A percentile compares a stretch with the other conserved stretches of the same genome.
phyloP scores from a whole-genome alignment of 2,329 filamentous ascomycete genomes.

The Sporothrix protearum region DNA sequence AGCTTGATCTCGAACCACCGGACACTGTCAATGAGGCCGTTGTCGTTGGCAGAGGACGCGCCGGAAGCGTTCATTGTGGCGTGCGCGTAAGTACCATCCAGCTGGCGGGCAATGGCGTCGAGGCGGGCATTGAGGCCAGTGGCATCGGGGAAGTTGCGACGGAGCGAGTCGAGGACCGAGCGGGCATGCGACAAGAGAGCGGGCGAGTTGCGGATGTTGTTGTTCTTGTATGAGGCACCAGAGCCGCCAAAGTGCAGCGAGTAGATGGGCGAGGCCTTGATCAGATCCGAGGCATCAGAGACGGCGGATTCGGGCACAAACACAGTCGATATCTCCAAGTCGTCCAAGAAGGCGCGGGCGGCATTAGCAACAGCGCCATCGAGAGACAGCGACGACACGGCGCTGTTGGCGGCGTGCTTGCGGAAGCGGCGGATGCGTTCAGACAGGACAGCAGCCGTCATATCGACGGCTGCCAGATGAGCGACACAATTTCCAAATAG shows the following conservation, averaged over 20 bases:
- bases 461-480: conserved; percentile 47
- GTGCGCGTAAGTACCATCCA: conserved; percentile 35
- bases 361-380: conserved; percentile 42
- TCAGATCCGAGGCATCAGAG: conserved; percentile 37
- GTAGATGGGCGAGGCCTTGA: conserved; percentile 43
- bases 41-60: conserved; percentile 20
- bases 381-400: conserved; percentile 25
- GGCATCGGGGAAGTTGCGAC: conserved; percentile 36
- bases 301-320: conserved; percentile 33
- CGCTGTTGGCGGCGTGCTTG: conserved; percentile 24
- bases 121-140: conserved; percentile 32
- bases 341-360: conserved; percentile 51
- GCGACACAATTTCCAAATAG: conserved; percentile 45
- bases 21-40: conserved; percentile 40
- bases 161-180: conserved; percentile 39
- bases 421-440: conserved; percentile 32
- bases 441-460: conserved; percentile 34
- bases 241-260: conserved; percentile 41
- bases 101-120: conserved; percentile 36
- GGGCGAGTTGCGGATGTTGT: conserved; percentile 29
- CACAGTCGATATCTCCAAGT: conserved; percentile 47
- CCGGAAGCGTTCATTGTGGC: not conserved
- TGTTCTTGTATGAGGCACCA: conserved; percentile 24
- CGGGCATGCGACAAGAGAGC: conserved; percentile 39
- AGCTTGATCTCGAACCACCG: conserved; percentile 52